phyloP scores from a whole-genome alignment of 345 rosid species.

The Rubroshorea leprosula region DNA sequence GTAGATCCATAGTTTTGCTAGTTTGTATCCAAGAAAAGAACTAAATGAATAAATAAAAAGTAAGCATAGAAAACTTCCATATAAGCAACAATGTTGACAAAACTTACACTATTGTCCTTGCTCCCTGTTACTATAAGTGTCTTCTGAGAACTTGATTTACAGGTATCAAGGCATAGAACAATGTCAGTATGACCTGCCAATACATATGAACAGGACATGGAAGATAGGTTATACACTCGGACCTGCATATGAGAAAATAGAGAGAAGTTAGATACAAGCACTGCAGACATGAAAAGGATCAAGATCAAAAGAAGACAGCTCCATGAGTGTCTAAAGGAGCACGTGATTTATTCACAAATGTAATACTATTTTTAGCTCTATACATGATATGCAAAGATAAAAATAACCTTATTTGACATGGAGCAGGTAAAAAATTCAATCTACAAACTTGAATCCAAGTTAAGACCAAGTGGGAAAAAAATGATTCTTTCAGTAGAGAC shows the following conservation, averaged over 20 bases:
- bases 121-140: slow-evolving; percentile 76
- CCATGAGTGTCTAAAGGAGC: not conserved
- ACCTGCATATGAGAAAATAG: slow-evolving; percentile 45
- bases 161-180: slow-evolving; percentile 77
- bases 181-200: slow-evolving; percentile 80
- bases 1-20: no score
- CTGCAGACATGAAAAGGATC: not conserved
- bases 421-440: no score
- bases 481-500: no score
- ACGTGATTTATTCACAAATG: not conserved
- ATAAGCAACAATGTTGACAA: slow-evolving; percentile 12
- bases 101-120: slow-evolving; percentile 80
- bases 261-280: slow-evolving; percentile 16
- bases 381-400: no score
- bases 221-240: slow-evolving; percentile 75
- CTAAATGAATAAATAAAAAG: not conserved
- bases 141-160: slow-evolving; percentile 56
- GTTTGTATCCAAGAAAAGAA: not conserved
- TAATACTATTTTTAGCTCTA: not conserved
- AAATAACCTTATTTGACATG: no score
- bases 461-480: no score
- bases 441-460: no score
- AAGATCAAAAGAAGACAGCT: not conserved
- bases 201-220: slow-evolving; percentile 93
- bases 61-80: not conserved